Conservation (phyloP, 176 grass and related monocot genomes). For the barley (Hordeum vulgare) region MorexV3_pseudomolecules_assembly NC_058522.1:97563341-97563840, state of each 20-base stretch:
- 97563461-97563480: not conserved
- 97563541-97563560: not conserved
- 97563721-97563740: not conserved
- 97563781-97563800: too few species aligned
- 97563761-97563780: too few species aligned
- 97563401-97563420: not conserved
- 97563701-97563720: not conserved
- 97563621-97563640: not conserved
- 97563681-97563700: not conserved
- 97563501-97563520: too few species aligned
- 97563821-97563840: too few species aligned
- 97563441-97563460: not conserved
- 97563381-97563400: constrained; percentile 34
- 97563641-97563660: not conserved
- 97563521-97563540: too few species aligned
- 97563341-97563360: constrained; percentile 18
- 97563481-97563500: not conserved
- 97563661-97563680: not conserved
- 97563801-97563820: too few species aligned
- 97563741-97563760: too few species aligned
- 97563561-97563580: too few species aligned
- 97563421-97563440: not conserved
- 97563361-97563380: constrained; percentile 12
- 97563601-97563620: too few species aligned
- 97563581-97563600: not conserved